phyloP scores from a whole-genome alignment of 257 asterid species.

The Solanum chmielewskii region DNA sequence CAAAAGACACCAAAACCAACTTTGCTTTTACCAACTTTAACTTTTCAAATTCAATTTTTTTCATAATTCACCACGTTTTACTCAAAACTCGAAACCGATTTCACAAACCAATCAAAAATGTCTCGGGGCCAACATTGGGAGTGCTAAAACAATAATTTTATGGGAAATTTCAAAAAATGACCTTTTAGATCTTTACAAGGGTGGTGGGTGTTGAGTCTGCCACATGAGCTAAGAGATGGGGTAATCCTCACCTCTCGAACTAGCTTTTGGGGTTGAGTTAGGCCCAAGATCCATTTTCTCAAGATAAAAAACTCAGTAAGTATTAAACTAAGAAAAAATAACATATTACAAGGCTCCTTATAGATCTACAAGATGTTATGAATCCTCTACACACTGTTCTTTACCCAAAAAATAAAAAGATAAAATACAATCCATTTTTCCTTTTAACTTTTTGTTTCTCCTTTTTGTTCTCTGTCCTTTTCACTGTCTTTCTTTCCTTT shows the following conservation, averaged over 20 bases:
- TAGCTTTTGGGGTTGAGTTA: background rate
- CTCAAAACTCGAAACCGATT: too few species aligned
- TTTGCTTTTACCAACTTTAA: too few species aligned
- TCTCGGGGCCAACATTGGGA: too few species aligned
- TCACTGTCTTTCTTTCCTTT: background rate
- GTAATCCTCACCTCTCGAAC: background rate
- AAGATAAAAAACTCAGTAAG: background rate
- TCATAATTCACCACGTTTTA: too few species aligned
- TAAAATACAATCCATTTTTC: background rate
- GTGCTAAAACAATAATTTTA: too few species aligned
- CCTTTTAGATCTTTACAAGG: background rate
- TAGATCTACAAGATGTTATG: background rate
- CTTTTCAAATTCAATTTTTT: too few species aligned
- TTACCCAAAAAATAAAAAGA: background rate
- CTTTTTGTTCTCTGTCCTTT: background rate
- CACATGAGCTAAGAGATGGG: background rate
- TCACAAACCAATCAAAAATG: too few species aligned
- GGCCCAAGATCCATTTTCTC: background rate
- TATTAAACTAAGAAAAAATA: background rate
- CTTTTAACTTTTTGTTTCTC: background rate
- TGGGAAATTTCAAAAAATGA: too few species aligned
- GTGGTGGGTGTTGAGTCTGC: background rate
- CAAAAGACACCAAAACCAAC: too few species aligned
- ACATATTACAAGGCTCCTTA: background rate
- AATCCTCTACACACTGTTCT: background rate